Evolutionary conservation across 176 grass and related monocot genomes (phyloP), one percentile per base, ranked within the genome.

Genomic region (maize (Zea mays)): DNA sequence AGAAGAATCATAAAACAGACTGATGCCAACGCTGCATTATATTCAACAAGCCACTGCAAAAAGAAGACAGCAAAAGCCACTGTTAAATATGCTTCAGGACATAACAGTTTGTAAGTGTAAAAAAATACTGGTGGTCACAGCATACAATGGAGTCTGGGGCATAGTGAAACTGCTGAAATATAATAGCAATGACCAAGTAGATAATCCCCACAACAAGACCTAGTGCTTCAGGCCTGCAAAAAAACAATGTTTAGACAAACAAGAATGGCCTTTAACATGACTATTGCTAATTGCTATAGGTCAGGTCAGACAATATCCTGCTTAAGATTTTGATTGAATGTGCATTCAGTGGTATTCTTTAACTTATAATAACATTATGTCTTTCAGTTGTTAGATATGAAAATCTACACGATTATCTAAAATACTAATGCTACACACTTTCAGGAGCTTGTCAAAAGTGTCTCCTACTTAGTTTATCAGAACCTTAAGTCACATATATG

Each of bases 1-100:
- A 99, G 96, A 69, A 99, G 92, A 85, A 94, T 92, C 96, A 99
- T 99, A 83, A 99, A 99, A 67, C 96, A 99, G 52, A 99, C 89
- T 71, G 89, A 99, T 64, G 96, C 90, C 65, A 99, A 77, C 60
- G 96, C 92, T 34, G 96, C 92, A 85, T 99, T 99, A 68, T 95
- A 99, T 85, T 99, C 96, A 64, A 99, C 92, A 81, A 99, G 91
- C 96, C 96, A 99, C 96, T 99, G 96, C 56, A 83, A 81, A 65
- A 80, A 92, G 55, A 27, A 8, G 60, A 72, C 7, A 68, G 46
- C 11, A 54, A 72, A 56, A 54, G 54, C 10, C 79, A 68, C 39
- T 74, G 16, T 62, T 46, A 76, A 55, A 48, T 7, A 48, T 33
- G 74, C 61, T 87, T 71, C 33, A 71, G 37, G 46, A 54, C 38